Percentiles rank a stretch among this genome's conserved stretches.
Conservation (phyloP, 306 rosid species). For the Lathyrus oleraceus region DNA sequence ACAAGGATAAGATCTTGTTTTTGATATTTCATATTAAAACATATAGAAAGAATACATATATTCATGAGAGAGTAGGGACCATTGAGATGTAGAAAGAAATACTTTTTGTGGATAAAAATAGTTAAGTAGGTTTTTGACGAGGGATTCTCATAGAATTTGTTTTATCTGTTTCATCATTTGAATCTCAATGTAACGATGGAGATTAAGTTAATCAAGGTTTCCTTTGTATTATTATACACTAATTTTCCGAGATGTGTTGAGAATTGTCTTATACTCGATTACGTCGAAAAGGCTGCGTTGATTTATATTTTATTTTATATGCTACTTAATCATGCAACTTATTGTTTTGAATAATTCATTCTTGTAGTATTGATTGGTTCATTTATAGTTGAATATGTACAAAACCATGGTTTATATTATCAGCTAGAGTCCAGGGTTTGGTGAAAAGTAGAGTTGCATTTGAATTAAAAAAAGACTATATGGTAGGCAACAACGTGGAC, state of each 20-base stretch:
- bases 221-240: neutral
- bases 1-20: neutral
- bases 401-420: conserved; percentile 2
- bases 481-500: conserved; percentile 7
- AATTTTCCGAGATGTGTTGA: conserved; percentile 9
- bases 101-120: neutral
- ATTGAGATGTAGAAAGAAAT: neutral
- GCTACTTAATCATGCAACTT: conserved; percentile 21
- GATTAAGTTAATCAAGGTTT: conserved; percentile 12
- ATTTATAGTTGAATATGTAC: conserved; percentile 21
- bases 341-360: neutral
- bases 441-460: conserved; percentile 3
- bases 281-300: conserved; percentile 31
- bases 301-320: conserved; percentile 7
- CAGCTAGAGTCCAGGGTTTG: conserved; percentile 24
- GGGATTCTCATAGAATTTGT: conserved; percentile 31
- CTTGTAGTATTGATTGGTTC: conserved; percentile 18
- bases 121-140: conserved; percentile 25
- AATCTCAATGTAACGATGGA: neutral
- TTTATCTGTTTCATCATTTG: conserved; percentile 22
- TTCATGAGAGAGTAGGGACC: conserved; percentile 11
- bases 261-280: conserved; percentile 28
- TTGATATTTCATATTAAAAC: neutral
- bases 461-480: neutral
- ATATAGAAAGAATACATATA: neutral